A percentile compares a stretch with the other conserved stretches of the same genome.
phyloP scores from a whole-genome alignment of 2,329 filamentous ascomycete species.

The Fusarium duplospermum region DNA sequence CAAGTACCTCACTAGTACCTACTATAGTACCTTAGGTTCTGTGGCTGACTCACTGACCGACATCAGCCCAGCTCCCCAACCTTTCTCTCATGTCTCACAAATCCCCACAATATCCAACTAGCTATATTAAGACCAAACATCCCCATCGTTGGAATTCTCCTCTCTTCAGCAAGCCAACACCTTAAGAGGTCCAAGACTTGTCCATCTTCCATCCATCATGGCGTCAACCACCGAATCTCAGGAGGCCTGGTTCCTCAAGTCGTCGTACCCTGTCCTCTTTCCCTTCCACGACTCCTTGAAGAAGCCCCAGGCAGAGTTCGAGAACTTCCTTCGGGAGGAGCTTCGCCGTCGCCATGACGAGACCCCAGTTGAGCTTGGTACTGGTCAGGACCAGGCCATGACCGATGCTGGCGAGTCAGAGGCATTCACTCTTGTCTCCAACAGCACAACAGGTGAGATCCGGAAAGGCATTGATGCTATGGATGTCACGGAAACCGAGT shows the following conservation, averaged over 20 bases:
- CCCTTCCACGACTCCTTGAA: constrained; percentile 52
- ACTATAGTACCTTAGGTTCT: background rate
- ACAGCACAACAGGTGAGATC: constrained; percentile 43
- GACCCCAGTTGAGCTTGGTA: background rate
- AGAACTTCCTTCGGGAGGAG: constrained; percentile 46
- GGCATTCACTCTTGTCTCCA: constrained; percentile 43
- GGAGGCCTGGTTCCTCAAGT: constrained; percentile 54
- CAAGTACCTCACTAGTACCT: background rate
- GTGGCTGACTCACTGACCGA: constrained; percentile 34
- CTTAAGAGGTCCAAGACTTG: background rate
- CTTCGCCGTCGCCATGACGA: constrained; percentile 32
- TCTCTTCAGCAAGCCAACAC: background rate
- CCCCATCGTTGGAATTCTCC: background rate
- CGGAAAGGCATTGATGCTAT: constrained; percentile 24
- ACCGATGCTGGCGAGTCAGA: constrained; percentile 35
- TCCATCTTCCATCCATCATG: constrained; percentile 27
- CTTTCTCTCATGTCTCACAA: background rate
- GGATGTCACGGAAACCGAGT: constrained; percentile 13
- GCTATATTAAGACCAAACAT: constrained; percentile 19
- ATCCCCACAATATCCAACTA: background rate
- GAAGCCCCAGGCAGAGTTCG: constrained; percentile 48
- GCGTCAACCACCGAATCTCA: constrained; percentile 33
- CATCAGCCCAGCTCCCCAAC: background rate
- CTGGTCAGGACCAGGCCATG: constrained; percentile 17
- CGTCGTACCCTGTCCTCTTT: constrained; percentile 53